phyloP scores from a whole-genome alignment of 75 land plant genomes.

The Cupressus sempervirens region DNA sequence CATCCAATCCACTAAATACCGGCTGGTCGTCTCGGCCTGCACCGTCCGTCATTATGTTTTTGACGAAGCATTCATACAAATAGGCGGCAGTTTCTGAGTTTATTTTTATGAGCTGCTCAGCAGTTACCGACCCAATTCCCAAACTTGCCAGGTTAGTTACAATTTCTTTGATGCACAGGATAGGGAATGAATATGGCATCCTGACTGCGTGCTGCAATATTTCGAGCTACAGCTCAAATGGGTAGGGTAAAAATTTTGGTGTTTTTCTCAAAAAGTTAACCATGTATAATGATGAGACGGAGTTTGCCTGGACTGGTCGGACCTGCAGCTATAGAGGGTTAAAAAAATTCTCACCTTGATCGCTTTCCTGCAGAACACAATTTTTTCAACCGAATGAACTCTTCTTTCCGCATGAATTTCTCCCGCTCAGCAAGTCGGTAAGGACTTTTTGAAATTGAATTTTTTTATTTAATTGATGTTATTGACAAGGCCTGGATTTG shows the following conservation, averaged over 20 bases:
- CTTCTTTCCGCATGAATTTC: too few relatives aligned
- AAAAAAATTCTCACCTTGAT: too few relatives aligned
- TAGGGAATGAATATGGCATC: constrained; percentile 13
- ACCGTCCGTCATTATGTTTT: constrained; percentile 1
- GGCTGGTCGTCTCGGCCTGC: constrained; percentile 37
- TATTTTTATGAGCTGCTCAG: constrained; percentile 15
- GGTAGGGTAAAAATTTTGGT: not conserved
- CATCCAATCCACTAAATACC: constrained; percentile 39
- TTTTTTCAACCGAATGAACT: too few relatives aligned
- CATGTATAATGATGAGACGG: too few relatives aligned
- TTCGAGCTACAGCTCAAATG: not conserved
- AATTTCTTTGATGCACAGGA: constrained; percentile 17
- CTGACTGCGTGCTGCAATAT: not conserved
- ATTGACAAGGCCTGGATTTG: too few relatives aligned
- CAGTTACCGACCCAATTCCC: constrained; percentile 17
- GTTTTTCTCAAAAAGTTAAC: constrained; percentile 7
- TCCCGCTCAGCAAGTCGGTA: too few relatives aligned
- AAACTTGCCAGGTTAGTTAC: constrained; percentile 3
- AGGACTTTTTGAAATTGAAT: too few relatives aligned
- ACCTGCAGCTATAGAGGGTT: too few relatives aligned
- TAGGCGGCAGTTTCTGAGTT: constrained; percentile 19
- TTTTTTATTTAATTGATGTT: too few relatives aligned
- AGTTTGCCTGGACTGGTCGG: too few relatives aligned
- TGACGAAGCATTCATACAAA: constrained; percentile 21
- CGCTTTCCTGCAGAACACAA: too few relatives aligned